Evolutionary conservation across 1,284 basidiomycete species (phyloP).

Genomic region (Cryptococcus sp.): DNA sequence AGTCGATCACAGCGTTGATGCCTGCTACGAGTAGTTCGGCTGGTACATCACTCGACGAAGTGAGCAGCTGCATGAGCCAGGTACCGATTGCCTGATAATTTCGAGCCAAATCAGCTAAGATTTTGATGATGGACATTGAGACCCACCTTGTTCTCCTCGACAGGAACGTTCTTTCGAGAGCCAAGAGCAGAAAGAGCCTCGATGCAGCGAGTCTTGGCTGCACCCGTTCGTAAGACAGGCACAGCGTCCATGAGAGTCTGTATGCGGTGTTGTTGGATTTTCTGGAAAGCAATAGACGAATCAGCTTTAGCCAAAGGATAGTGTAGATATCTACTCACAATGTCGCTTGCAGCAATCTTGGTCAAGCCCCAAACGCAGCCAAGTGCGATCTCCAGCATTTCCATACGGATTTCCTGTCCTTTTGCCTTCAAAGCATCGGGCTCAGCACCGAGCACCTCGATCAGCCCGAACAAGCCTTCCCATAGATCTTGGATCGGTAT

Average conservation of each 20-base stretch:
- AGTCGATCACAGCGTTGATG: slow-evolving; percentile 85
- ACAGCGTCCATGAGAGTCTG: slow-evolving; percentile 68
- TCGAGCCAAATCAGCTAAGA: slow-evolving; percentile 7
- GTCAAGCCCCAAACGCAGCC: slow-evolving; percentile 55
- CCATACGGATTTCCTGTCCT: slow-evolving; percentile 52
- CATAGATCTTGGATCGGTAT: slow-evolving; percentile 63
- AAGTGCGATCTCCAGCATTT: slow-evolving; percentile 50
- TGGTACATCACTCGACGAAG: slow-evolving; percentile 58
- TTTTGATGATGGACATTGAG: background rate
- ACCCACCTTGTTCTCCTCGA: slow-evolving; percentile 71
- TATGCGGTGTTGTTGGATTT: slow-evolving; percentile 58
- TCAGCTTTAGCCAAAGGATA: background rate
- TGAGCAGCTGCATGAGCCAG: slow-evolving; percentile 23
- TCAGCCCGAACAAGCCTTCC: slow-evolving; percentile 73
- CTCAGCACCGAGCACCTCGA: slow-evolving; percentile 56
- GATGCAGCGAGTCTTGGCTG: slow-evolving; percentile 71
- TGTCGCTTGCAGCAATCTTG: slow-evolving; percentile 36
- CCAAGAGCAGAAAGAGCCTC: slow-evolving; percentile 81
- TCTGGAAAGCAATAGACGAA: slow-evolving; percentile 43
- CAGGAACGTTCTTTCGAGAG: slow-evolving; percentile 62
- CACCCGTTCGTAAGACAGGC: slow-evolving; percentile 60
- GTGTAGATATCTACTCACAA: slow-evolving; percentile 27
- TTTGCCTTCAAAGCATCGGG: slow-evolving; percentile 35
- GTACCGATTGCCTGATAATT: slow-evolving; percentile 20
- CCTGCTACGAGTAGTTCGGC: slow-evolving; percentile 78